Evolutionary conservation across 1,284 basidiomycete genomes (phyloP).

Genomic region (Phylloporus gajari): DNA sequence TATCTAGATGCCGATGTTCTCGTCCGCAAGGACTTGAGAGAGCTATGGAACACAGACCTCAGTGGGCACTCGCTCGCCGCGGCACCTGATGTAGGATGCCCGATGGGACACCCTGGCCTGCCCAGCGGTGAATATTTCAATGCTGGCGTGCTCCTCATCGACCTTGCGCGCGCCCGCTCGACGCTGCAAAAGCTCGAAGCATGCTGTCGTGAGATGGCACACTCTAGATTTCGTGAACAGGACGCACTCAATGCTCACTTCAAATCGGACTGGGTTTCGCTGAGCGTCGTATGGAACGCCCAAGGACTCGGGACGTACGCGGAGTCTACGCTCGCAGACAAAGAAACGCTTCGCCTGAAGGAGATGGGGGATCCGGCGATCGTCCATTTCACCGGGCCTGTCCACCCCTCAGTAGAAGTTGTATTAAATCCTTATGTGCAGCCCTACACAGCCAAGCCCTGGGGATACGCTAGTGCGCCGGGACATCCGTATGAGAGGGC

Average conservation of each 20-base stretch:
- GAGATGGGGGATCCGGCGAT: conserved; percentile 56
- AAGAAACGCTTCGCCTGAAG: conserved; percentile 45
- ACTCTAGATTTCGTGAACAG: conserved; percentile 56
- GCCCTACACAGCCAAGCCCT: conserved; percentile 65
- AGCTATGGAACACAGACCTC: conserved; percentile 60
- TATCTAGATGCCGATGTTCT: conserved; percentile 67
- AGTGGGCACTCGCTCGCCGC: conserved; percentile 55
- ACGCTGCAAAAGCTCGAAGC: conserved; percentile 38
- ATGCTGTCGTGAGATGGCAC: conserved; percentile 39
- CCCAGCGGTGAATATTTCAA: conserved; percentile 60
- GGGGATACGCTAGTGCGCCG: conserved; percentile 66
- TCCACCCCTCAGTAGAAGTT: conserved; percentile 56
- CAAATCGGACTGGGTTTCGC: conserved; percentile 49
- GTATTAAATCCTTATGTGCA: conserved; percentile 64
- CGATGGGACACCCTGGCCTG: conserved; percentile 54
- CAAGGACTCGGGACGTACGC: conserved; percentile 69
- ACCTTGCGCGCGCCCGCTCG: conserved; percentile 54
- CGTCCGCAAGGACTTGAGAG: conserved; percentile 52
- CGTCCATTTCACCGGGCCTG: conserved; percentile 68
- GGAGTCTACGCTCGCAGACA: conserved; percentile 46
- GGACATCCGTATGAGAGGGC: conserved; percentile 60
- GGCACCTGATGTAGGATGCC: conserved; percentile 60
- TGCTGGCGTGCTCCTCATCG: conserved; percentile 63
- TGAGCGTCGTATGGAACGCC: conserved; percentile 63
- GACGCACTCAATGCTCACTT: conserved; percentile 65